Evolutionary conservation across 2,329 filamentous ascomycete genomes (phyloP), one percentile per base, ranked within the genome.

Genomic region (Aspergillus novoparasiticus): DNA sequence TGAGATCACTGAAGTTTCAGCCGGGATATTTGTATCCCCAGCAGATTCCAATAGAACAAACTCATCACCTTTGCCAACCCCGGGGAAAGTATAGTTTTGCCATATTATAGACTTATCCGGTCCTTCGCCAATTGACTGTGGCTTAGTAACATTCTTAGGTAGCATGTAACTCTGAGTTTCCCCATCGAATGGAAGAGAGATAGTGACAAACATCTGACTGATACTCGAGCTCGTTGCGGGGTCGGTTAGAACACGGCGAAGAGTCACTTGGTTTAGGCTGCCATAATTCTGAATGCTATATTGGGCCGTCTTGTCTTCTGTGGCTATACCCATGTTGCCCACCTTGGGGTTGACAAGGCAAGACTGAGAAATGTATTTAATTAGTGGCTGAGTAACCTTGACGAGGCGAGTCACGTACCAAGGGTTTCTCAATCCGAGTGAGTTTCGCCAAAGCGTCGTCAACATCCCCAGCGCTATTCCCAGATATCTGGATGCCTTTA

Each of bases 31-130:
- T 30, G 60, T 39, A 11, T 58, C 39, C 21, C 58, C 63, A n/a
- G 58, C 57, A 4, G 64, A 55, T 3, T 63, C 66, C 45, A 71
- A 39, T 3, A 62, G 61, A 28, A 64, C 53, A 30, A 69, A 69
- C 26, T 71, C 70, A 9, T 66, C 67, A 8, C 66, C 65, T 32
- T 72, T 69, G 11, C 77, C 76, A n/a, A 78, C 64, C 56, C 72
- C 70, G 28, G 67, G 62, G 58, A 75, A 78, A 10, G 66, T 68
- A 58, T 71, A 74, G 57, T 71, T 65, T 28, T 66, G 65, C 77
- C 77, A 79, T 19, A 77, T 62, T 11, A 67, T 71, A 6, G 76
- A 75, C 12, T 60, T 60, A 16, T 68, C 71, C 28, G 69, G 60
- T 21, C 69, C 65, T 16, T 59, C 61, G 14, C 64, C 69, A 10